A percentile compares a stretch with the other conserved stretches of the same genome.
phyloP scores from a whole-genome alignment of 148 eudicot species.

The Bassia scoparia region DNA sequence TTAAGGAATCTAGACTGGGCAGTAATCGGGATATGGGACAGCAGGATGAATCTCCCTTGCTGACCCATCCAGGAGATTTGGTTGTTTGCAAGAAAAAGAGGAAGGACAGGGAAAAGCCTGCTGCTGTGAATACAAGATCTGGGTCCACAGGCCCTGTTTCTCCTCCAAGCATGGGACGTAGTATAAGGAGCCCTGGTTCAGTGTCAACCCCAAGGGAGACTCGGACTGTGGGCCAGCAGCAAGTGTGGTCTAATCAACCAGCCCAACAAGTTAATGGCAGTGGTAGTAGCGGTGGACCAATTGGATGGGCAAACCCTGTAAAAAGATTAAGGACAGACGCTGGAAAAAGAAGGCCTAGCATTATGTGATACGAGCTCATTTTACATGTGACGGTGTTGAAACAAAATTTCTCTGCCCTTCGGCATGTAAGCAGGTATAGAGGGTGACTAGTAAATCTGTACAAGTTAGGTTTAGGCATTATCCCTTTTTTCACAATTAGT shows the following conservation, averaged over 20 bases:
- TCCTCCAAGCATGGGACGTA: conserved; percentile 59
- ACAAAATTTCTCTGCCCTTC: conserved; percentile 13
- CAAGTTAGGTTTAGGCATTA: conserved; percentile 21
- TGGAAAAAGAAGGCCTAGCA: conserved; percentile 78
- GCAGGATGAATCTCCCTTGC: conserved; percentile 42
- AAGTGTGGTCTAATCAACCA: conserved; percentile 43
- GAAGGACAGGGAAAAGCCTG: conserved; percentile 75
- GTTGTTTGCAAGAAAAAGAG: conserved; percentile 93
- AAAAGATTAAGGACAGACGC: conserved; percentile 81
- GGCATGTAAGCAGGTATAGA: conserved; percentile 21
- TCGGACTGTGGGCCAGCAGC: conserved; percentile 44
- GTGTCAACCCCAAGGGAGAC: conserved; percentile 35
- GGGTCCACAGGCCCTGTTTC: conserved; percentile 71
- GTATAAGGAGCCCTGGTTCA: conserved; percentile 61
- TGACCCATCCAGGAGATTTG: conserved; percentile 87
- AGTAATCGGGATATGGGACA: conserved; percentile 38
- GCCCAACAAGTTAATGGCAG: conserved; percentile 48
- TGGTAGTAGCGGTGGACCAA: conserved; percentile 37
- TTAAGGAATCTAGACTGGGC: conserved; percentile 57
- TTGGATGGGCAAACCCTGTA: conserved; percentile 94
- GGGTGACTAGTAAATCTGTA: conserved; percentile 27
- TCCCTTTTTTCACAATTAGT: neutral
- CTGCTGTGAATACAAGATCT: conserved; percentile 41
- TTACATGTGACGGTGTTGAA: conserved; percentile 17
- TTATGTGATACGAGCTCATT: conserved; percentile 36